These are phyloP conservation scores for Ceratocystis alfenasii DNA, from an alignment of 2,329 filamentous ascomycete genomes.

Conservation along the genomic window DNA sequence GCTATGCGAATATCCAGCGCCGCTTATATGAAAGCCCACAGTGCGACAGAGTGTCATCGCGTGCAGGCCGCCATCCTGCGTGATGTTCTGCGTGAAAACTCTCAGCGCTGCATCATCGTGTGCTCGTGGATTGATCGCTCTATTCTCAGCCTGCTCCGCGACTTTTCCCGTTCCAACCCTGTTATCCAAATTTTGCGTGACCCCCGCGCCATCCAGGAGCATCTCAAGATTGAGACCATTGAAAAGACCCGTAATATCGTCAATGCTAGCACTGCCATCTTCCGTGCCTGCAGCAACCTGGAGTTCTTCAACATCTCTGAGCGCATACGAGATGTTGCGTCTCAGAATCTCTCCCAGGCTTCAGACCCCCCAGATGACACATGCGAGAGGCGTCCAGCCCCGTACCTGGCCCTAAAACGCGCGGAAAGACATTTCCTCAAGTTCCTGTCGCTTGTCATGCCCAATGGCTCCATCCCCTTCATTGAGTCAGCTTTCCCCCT, in stretches of 20 bases:
- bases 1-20: conserved; percentile 49
- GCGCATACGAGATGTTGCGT: conserved; percentile 28
- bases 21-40: conserved; percentile 51
- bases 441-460: conserved; percentile 51
- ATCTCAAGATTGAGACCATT: conserved; percentile 46
- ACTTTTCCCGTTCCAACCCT: conserved; percentile 52
- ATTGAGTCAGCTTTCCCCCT: conserved; percentile 55
- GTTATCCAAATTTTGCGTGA: conserved; percentile 61
- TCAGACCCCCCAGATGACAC: conserved; percentile 19
- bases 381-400: conserved; percentile 36
- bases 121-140: conserved; percentile 59
- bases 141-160: conserved; percentile 47
- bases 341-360: conserved; percentile 18
- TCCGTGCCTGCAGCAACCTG: conserved; percentile 56
- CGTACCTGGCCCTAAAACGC: conserved; percentile 55
- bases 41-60: conserved; percentile 48
- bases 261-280: conserved; percentile 44
- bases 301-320: conserved; percentile 69
- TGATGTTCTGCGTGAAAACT: conserved; percentile 46
- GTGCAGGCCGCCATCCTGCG: conserved; percentile 52
- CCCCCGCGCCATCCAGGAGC: conserved; percentile 48
- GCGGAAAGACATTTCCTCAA: conserved; percentile 58
- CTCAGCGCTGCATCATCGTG: conserved; percentile 53
- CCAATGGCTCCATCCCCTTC: conserved; percentile 42
- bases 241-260: conserved; percentile 48